phyloP scores from a whole-genome alignment of 305 asterid genomes.

The Solanum hybrid region DNA sequence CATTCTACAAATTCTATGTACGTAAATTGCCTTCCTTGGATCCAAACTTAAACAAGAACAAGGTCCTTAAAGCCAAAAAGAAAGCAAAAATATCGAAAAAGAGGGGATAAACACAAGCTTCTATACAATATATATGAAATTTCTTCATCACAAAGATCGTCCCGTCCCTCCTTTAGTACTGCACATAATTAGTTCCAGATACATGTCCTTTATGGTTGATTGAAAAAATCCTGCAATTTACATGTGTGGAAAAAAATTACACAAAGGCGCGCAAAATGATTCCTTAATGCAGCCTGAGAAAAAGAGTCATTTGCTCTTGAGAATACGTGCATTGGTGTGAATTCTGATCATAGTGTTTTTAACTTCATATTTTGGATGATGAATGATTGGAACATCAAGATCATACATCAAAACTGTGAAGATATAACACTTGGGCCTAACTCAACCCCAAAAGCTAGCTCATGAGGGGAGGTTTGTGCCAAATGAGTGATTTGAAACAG shows the following conservation, averaged over 20 bases:
- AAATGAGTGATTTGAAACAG: background rate
- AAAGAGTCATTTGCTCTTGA: background rate
- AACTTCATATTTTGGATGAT: background rate
- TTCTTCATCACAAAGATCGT: background rate
- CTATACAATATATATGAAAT: background rate
- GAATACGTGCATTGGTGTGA: background rate
- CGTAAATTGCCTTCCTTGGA: background rate
- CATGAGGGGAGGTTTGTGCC: background rate
- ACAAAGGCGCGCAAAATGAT: background rate
- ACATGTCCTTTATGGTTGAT: background rate
- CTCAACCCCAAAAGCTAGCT: background rate
- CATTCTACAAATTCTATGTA: background rate
- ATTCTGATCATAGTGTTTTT: background rate
- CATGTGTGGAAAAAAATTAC: background rate
- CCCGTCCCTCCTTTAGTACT: background rate
- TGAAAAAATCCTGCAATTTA: background rate
- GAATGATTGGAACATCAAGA: background rate
- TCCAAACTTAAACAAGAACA: background rate
- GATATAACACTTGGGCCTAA: background rate
- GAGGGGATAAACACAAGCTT: background rate
- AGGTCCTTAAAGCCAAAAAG: background rate
- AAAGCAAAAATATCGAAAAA: background rate
- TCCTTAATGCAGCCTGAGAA: background rate
- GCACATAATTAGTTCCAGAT: background rate
- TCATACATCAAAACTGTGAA: background rate